Base-by-base conservation (phyloP, 345 rosid genomes). In the Adansonia digitata region DNA sequence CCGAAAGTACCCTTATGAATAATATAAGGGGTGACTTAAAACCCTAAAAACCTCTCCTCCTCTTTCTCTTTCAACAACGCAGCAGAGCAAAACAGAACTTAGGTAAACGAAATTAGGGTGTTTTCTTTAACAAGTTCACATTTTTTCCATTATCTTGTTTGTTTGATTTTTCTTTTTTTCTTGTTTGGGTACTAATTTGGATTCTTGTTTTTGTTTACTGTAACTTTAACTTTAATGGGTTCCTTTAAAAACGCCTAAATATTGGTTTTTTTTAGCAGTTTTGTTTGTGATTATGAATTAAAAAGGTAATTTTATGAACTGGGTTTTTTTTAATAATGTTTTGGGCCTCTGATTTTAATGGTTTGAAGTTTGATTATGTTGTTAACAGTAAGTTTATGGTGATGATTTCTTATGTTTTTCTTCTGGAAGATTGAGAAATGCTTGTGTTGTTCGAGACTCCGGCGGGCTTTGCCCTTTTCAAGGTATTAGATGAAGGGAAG, bases 401-500 rank as follows among this genome's bases (percentile, higher is more conserved):
- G 71, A 66, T 74, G 35, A 10, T 65, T 93, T 53, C 40, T 55
- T 31, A 67, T 46, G 20, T 71, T 46, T 73, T 39, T 55, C 13
- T 22, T n/a, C 34, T 20, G 67, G 65, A 63, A 26, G 22, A 11
- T 74, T 67, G 61, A 77, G 79, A 76, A 71, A 91, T 89, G 97
- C 78, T 85, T 27, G 89, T 90, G 39, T 56, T 91, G 69, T 88
- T 91, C 22, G 92, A 88, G 82, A 89, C 97, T 5, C 91, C 92
- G 0, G 97, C 90, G 46, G 94, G 97, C 40, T 88, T 86, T 59
- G 92, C 92, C 81, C 89, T 90, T 49, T 90, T 91, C 64, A 91
- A 91, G 79, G 89, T 91, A 8, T 77, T 92, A 74, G 90, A 92
- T 80, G 94, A 87, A 81, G 94, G 92, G 74, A 89, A 91, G 83